Base-by-base conservation (phyloP, 495 filamentous ascomycete genomes). In the Evernia prunastri region DNA sequence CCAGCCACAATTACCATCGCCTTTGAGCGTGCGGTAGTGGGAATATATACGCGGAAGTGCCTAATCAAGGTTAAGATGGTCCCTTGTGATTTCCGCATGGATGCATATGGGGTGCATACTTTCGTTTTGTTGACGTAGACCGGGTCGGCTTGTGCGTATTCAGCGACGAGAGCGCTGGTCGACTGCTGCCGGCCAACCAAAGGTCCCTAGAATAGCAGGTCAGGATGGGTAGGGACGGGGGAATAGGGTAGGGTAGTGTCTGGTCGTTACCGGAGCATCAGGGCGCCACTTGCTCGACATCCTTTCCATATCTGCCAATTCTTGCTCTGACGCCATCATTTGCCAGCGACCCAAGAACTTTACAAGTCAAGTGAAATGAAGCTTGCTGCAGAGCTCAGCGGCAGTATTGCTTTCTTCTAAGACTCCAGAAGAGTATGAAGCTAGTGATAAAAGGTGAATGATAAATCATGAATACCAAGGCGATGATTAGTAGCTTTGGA, bases 1-100 rank as follows among this genome's bases (percentile, higher is more conserved):
- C 93, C 94, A 98, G 67, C 94, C 94, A 78, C 94, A 98, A 71
- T 95, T 92, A 43, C 94, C 94, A 77, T 98, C 94, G 27, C 94
- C 92, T 72, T 86, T 87, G 75, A 96, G 86, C 6, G 87, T 87
- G 49, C 94, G 89, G 69, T 90, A 94, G 69, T 91, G 86, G 20
- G 91, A 89, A 72, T 95, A 96, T 66, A 89, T 92, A 61, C 87
- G 79, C 1, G 89, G 88, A 57, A 98, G 81, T 36, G 86, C 82
- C 92, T 97, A 69, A 51, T 23, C 23, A 36, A 66, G 57, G 45
- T 54, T 18, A 58, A 73, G 58, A 76, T 68, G 47, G 61, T 70
- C 27, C 36, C 7, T 27, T 45, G 39, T 33, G 3, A 58, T n/a
- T 42, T 36, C 15, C 2, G 49, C 18, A 23, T 18, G 27, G 3